Conservation (phyloP, 345 rosid species). For the Pistacia atlantica region DNA sequence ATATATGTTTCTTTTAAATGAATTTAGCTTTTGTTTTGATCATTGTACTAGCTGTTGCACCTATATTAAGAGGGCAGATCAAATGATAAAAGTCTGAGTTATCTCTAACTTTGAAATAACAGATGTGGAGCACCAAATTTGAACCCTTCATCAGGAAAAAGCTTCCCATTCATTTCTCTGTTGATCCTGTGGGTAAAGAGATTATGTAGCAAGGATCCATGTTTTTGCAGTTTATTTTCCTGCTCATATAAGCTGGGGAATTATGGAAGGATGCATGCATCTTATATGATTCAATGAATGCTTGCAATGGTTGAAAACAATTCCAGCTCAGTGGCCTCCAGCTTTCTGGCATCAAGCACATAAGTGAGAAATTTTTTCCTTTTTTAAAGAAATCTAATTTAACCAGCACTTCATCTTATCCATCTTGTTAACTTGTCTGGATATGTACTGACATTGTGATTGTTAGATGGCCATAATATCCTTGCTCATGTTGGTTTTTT, state of each 20-base stretch:
- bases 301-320: not conserved
- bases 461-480: not conserved
- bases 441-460: not conserved
- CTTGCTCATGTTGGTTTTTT: not conserved
- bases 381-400: not conserved
- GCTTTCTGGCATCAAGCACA: not conserved
- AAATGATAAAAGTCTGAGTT: constrained; percentile 7
- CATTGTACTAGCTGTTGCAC: not conserved
- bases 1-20: not conserved
- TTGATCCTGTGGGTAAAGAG: constrained; percentile 84
- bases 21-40: not conserved
- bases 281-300: not conserved
- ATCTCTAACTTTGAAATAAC: constrained; percentile 31
- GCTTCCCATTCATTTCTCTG: constrained; percentile 57
- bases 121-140: constrained; percentile 76
- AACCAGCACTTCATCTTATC: not conserved
- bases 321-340: not conserved
- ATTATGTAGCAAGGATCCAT: constrained; percentile 57
- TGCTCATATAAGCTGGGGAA: constrained; percentile 21
- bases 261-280: constrained; percentile 1
- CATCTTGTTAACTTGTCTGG: not conserved
- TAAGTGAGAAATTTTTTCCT: not conserved
- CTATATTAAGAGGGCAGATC: not conserved
- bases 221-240: constrained; percentile 4
- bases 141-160: constrained; percentile 47